Evolutionary conservation across 768 basidiomycete species (phyloP), one percentile per base, ranked within the genome.

Genomic region (Epithele typhae): DNA sequence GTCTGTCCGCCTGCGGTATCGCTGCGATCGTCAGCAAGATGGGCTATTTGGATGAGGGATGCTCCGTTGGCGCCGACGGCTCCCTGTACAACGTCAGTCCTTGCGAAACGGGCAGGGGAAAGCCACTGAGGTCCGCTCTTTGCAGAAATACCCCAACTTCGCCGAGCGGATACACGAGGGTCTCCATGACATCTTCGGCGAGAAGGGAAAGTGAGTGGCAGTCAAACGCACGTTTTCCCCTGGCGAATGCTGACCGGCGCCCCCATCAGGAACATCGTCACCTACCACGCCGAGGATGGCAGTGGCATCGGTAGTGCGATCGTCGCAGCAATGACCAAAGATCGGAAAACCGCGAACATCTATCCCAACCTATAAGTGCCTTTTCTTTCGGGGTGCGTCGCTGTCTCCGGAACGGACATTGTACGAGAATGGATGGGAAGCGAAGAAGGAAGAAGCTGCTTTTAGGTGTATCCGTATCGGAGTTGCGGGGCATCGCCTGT

Each of bases 251-350:
- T 45, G 15, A 45, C 23, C 5, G 15, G 2, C 15, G 18, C 35
- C 8, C n/a, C 14, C 34, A 5, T n/a, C 52, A 84, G 77, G 57
- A 84, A 82, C 52, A 86, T 92, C 55, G 61, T 79, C 12, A 92
- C 89, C 0, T 76, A 86, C 63, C 89, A 87, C 59, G 92, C 92
- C 11, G 91, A 90, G 64, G 91, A 92, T 62, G 88, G 91, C 40
- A 91, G 87, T 54, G 95, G 95, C 55, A 93, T 98, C 23, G 95
- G 96, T 12, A 91, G 89, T 56, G 92, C 93, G 6, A 96, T 98
- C 63, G 96, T 99, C 58, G 95, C 95, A 1, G 92, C 92, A 11
- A 95, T 95, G 92, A 94, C 91, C 27, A 91, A 90, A 70, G 69
- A 70, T 48, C 78, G 91, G 63, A 87, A 84, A 60, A 82, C 83